A percentile compares a stretch with the other conserved stretches of the same genome.
Evolutionary conservation across 208 protist genomes (phyloP).

Genomic region (Trypanosoma theileri): DNA sequence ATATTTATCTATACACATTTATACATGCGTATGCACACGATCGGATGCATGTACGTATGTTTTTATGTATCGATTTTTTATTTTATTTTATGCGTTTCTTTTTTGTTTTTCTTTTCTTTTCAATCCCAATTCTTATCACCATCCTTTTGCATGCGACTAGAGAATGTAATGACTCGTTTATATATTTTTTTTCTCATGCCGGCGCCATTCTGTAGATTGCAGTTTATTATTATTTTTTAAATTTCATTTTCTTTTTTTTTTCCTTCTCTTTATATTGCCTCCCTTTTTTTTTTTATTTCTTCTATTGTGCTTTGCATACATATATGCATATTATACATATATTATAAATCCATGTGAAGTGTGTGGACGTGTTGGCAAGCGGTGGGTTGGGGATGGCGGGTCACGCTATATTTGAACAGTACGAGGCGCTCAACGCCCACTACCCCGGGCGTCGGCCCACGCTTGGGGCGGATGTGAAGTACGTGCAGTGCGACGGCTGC

Average conservation of each 20-base stretch:
- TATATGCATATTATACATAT: not conserved
- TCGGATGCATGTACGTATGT: too few relatives aligned
- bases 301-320: conserved; percentile 9
- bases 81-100: too few relatives aligned
- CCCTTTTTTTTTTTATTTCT: not conserved
- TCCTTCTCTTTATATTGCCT: conserved; percentile 14
- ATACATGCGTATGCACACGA: too few relatives aligned
- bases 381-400: not conserved
- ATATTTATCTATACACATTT: too few relatives aligned
- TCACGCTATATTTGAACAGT: conserved; percentile 18
- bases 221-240: conserved; percentile 13
- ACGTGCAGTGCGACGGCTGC: conserved; percentile 31
- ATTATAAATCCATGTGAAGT: too few relatives aligned
- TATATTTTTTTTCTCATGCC: too few relatives aligned
- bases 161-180: too few relatives aligned
- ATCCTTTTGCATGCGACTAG: too few relatives aligned
- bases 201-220: too few relatives aligned
- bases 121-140: too few relatives aligned
- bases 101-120: too few relatives aligned
- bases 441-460: conserved; percentile 5
- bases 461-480: conserved; percentile 26
- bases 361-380: not conserved
- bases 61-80: too few relatives aligned
- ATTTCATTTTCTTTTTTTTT: conserved; percentile 15
- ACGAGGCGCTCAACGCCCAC: conserved; percentile 16